Conservation (phyloP, 108 stramenopile species). For the Cyclotella atomus region DNA sequence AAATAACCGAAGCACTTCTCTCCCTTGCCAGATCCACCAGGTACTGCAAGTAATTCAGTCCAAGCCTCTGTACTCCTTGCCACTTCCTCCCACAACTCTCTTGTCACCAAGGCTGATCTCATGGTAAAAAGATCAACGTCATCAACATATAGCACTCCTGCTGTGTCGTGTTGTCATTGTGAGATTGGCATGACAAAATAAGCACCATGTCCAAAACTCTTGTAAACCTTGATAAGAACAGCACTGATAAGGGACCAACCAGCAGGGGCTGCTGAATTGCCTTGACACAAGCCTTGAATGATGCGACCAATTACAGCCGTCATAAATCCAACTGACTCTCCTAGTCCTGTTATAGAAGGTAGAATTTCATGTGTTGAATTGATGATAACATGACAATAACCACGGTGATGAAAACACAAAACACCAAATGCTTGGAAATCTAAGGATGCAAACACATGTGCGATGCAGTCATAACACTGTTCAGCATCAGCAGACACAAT, state of each 20-base stretch:
- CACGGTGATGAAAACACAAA: not conserved
- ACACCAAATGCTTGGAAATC: conserved; percentile 8
- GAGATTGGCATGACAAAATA: not conserved
- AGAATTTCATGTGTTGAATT: conserved; percentile 16
- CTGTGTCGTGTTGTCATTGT: not conserved
- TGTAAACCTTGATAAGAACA: not conserved
- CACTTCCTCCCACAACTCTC: not conserved
- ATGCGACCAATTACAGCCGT: not conserved
- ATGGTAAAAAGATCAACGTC: conserved; percentile 4
- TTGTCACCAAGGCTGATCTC: not conserved
- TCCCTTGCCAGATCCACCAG: not conserved
- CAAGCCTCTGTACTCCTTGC: not conserved
- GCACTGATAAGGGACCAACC: conserved; percentile 6
- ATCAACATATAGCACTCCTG: conserved; percentile 9
- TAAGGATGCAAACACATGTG: conserved; percentile 1
- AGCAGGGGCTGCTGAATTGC: conserved; percentile 5
- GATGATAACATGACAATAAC: not conserved
- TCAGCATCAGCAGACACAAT: conserved; percentile 1
- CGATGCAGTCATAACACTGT: not conserved
- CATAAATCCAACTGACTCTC: conserved; percentile 5
- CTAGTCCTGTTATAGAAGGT: not conserved
- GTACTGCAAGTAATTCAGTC: not conserved
- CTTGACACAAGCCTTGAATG: conserved; percentile 18
- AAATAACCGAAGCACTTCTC: conserved; percentile 2
- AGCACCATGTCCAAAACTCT: not conserved